Conservation (phyloP, 352 stramenopile species). For the Phytophthora sp. region DNA sequence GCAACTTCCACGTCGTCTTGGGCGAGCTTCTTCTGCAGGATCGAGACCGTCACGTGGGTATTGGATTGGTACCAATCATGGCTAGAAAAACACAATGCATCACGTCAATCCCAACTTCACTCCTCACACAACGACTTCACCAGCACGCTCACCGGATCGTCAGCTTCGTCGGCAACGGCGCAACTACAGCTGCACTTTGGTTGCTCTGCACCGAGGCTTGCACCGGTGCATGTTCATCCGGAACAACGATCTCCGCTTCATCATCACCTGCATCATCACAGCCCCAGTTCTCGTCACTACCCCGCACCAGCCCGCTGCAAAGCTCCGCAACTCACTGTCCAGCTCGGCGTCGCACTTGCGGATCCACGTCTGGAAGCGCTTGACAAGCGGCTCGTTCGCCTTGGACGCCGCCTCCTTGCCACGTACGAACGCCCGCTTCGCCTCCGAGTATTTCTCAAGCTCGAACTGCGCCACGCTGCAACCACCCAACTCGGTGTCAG, state of each 20-base stretch:
- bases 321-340: constrained; percentile 47
- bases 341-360: constrained; percentile 89
- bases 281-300: neutral
- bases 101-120: constrained; percentile 6
- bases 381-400: constrained; percentile 40
- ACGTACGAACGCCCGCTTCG: constrained; percentile 64
- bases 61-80: constrained; percentile 90
- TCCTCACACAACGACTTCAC: neutral
- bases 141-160: constrained; percentile 39
- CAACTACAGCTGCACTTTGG: constrained; percentile 24
- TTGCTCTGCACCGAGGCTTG: constrained; percentile 12
- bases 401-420: constrained; percentile 47
- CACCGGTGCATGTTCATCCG: constrained; percentile 20
- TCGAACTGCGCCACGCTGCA: constrained; percentile 82
- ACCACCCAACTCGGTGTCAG: neutral
- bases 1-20: constrained; percentile 66
- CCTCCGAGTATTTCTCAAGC: constrained; percentile 68
- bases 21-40: constrained; percentile 84
- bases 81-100: constrained; percentile 28
- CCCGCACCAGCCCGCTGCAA: neutral
- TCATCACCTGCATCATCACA: constrained; percentile 19
- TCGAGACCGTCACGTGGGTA: constrained; percentile 80
- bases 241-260: constrained; percentile 32
- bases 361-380: constrained; percentile 85
- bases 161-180: constrained; percentile 15